phyloP scores from a whole-genome alignment of 2,329 filamentous ascomycete genomes.

The Fusarium avenaceum region DNA sequence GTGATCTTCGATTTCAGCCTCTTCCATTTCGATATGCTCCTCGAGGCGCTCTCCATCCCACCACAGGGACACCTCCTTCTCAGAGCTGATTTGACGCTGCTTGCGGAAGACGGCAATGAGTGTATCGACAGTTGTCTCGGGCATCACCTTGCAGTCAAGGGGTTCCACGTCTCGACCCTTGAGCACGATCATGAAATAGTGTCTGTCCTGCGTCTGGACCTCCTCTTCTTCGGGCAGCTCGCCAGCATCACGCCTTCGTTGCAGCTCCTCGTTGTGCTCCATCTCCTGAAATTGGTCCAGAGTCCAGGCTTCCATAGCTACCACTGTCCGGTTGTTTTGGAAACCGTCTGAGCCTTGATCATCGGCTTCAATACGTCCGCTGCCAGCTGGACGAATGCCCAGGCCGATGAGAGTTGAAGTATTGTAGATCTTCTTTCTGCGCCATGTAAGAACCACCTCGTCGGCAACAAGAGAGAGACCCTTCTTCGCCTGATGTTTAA shows the following conservation, averaged over 20 bases:
- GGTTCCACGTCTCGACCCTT: constrained; percentile 65
- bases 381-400: constrained; percentile 65
- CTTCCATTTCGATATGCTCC: constrained; percentile 69
- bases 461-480: constrained; percentile 55
- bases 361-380: constrained; percentile 59
- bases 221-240: constrained; percentile 55
- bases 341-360: constrained; percentile 59
- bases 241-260: constrained; percentile 59
- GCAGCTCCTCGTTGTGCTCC: constrained; percentile 63
- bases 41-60: constrained; percentile 83
- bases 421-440: constrained; percentile 77
- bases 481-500: constrained; percentile 67
- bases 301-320: constrained; percentile 86
- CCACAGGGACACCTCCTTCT: constrained; percentile 70
- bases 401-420: constrained; percentile 79
- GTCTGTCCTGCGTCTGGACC: constrained; percentile 44
- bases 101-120: constrained; percentile 73
- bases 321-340: constrained; percentile 79
- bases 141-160: constrained; percentile 64
- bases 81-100: constrained; percentile 63
- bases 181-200: constrained; percentile 65
- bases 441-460: constrained; percentile 83
- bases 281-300: constrained; percentile 68
- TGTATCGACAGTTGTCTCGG: constrained; percentile 70
- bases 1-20: constrained; percentile 80